These are phyloP conservation scores for Pseudisothecium myosuroides DNA, from an alignment of 225 moss, liverwort and hornwort species.

Conservation along the genomic window DNA sequence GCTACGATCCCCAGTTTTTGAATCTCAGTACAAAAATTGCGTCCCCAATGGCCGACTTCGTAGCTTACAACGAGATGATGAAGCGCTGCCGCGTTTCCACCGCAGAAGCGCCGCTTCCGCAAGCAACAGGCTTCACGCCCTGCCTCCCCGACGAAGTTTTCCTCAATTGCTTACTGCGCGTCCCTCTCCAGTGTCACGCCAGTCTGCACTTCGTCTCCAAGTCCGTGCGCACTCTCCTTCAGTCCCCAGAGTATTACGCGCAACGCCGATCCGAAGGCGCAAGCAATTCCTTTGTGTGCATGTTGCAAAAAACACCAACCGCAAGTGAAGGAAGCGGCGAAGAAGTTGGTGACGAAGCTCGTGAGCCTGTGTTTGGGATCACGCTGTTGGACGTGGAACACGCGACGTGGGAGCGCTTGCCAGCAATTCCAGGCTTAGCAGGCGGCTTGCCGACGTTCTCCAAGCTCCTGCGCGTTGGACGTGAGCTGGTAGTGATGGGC, in stretches of 20 bases:
- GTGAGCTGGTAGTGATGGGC: too few species aligned
- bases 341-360: neutral
- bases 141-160: conserved; percentile 70
- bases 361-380: neutral
- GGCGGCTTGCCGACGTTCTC: too few species aligned
- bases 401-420: conserved; percentile 51
- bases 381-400: conserved; percentile 32
- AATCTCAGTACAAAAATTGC: neutral
- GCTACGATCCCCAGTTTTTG: neutral
- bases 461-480: too few species aligned
- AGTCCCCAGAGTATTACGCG: conserved; percentile 38
- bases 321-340: neutral
- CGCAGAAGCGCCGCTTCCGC: neutral
- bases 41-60: neutral
- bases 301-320: conserved; percentile 38
- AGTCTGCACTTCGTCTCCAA: conserved; percentile 52
- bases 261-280: conserved; percentile 46
- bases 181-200: conserved; percentile 50
- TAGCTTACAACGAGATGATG: conserved; percentile 13
- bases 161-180: conserved; percentile 52
- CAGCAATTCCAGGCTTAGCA: neutral
- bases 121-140: conserved; percentile 11
- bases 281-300: conserved; percentile 42
- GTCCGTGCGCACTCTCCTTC: conserved; percentile 30
- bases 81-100: neutral